phyloP scores from a whole-genome alignment of 805 yeast genomes.

The Saccharomycopsis malanga region DNA sequence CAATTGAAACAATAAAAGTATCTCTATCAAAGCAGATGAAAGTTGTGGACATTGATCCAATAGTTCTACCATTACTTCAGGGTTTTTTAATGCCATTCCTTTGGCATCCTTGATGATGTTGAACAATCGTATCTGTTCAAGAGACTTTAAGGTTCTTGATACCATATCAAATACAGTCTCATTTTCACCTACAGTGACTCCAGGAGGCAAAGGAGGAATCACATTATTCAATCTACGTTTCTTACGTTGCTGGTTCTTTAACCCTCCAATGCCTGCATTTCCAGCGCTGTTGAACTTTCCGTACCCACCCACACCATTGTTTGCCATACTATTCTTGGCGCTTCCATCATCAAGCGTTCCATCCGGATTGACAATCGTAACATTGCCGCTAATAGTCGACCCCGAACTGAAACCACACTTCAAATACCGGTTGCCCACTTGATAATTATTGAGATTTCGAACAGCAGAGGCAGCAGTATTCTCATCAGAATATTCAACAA shows the following conservation, averaged over 20 bases:
- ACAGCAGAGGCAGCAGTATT: conserved; percentile 91
- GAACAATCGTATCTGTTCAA: conserved; percentile 41
- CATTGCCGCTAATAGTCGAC: conserved; percentile 12
- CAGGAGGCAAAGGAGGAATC: conserved; percentile 50
- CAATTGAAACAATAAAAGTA: conserved; percentile 39
- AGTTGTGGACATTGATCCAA: conserved; percentile 73
- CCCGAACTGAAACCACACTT: conserved; percentile 53
- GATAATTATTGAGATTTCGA: conserved; percentile 73
- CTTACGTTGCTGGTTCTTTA: neutral
- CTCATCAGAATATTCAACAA: conserved; percentile 67
- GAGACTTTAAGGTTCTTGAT: conserved; percentile 37
- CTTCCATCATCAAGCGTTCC: conserved; percentile 33
- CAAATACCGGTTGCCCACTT: conserved; percentile 62
- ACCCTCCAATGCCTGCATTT: neutral
- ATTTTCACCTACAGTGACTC: conserved; percentile 34
- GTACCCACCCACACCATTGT: conserved; percentile 10
- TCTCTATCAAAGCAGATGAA: conserved; percentile 74
- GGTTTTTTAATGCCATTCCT: conserved; percentile 48
- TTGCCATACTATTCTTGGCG: conserved; percentile 1
- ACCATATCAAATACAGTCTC: conserved; percentile 36
- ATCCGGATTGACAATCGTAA: conserved; percentile 25
- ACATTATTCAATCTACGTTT: conserved; percentile 22
- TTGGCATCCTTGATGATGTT: conserved; percentile 52
- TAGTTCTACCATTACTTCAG: conserved; percentile 51
- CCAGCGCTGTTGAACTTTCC: conserved; percentile 1